These are phyloP conservation scores for Hymenoscyphus fructigenus DNA, from an alignment of 2,329 filamentous ascomycete species.

Conservation along the genomic window DNA sequence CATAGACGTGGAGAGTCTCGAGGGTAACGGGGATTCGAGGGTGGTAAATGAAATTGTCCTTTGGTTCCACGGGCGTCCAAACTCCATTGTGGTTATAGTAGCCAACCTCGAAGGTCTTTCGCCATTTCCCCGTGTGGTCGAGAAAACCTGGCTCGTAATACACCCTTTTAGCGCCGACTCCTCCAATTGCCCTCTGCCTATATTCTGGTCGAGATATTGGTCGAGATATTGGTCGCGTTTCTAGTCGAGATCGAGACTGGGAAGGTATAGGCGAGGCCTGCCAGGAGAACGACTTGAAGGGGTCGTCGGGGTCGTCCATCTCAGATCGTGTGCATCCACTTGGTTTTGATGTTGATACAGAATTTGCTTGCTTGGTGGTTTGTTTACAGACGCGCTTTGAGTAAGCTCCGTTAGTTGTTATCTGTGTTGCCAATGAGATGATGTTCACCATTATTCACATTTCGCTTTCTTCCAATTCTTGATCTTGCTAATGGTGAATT, in stretches of 20 bases:
- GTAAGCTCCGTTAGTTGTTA: not conserved
- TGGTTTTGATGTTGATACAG: not conserved
- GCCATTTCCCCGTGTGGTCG: not conserved
- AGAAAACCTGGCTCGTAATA: not conserved
- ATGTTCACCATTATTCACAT: not conserved
- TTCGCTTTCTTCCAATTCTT: not conserved
- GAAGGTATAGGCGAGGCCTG: too few species aligned
- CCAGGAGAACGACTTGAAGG: not conserved
- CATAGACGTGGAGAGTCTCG: constrained; percentile 25
- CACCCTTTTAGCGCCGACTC: not conserved
- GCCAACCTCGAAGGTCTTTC: not conserved
- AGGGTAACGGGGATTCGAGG: constrained; percentile 24
- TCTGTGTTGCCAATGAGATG: not conserved
- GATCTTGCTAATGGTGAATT: not conserved
- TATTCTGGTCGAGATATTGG: too few species aligned
- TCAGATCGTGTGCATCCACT: not conserved
- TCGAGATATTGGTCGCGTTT: too few species aligned
- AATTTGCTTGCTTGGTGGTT: not conserved
- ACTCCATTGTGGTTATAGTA: not conserved
- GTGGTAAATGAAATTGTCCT: constrained; percentile 4
- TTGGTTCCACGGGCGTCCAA: not conserved
- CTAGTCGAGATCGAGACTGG: too few species aligned
- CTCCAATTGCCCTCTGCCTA: too few species aligned
- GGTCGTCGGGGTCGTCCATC: not conserved
- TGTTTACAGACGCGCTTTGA: not conserved